Base-by-base conservation (phyloP, 805 yeast genomes). In the Cyberlindnera misumaiensis region DNA sequence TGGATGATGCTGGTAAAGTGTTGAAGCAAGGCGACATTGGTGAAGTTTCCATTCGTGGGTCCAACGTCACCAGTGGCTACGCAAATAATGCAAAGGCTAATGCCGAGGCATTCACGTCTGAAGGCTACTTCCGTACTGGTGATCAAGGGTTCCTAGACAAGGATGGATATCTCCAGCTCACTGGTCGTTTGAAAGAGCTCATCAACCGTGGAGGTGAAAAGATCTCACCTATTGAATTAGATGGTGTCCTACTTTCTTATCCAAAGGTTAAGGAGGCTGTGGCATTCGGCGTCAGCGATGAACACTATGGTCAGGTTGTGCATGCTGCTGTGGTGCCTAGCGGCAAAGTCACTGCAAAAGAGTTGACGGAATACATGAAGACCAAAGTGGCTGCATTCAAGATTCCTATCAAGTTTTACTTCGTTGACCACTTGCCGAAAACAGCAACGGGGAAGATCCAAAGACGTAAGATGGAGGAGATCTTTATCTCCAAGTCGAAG, bases 201-300 rank as follows among this genome's bases (percentile, higher is more conserved):
- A 82, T 81, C 52, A 81, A 80, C 56, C 72, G 87, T 36, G 89
- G 85, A 17, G 89, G 89, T 40, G 89, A 81, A 59, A 81, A 82
- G 58, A 80, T 81, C 43, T 73, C 83, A 3, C 89, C 89, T 5
- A 70, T 78, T 45, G 89, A 81, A 56, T 60, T 81, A 20, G 89
- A 81, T 49, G 70, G 77, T 33, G 68, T 71, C 9, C 58, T 81
- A 65, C 62, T 77, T n/a, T 63, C 73, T 33, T 73, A 77, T 51
- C 80, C 80, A 1, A 70, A 68, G n/a, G 76, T 82, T 11, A 65
- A 70, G 16, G 88, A 81, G 53, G 87, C 83, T 18, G 88, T 82
- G 13, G 66, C 80, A 4, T 81, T 79, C 53, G 88, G 81, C 28
- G 83, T 73, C 4, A 72, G 73, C 3, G 85, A 80, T 55, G 73